Conservation (phyloP, 2,329 filamentous ascomycete genomes). For the Raffaelea ambrosiae region DNA sequence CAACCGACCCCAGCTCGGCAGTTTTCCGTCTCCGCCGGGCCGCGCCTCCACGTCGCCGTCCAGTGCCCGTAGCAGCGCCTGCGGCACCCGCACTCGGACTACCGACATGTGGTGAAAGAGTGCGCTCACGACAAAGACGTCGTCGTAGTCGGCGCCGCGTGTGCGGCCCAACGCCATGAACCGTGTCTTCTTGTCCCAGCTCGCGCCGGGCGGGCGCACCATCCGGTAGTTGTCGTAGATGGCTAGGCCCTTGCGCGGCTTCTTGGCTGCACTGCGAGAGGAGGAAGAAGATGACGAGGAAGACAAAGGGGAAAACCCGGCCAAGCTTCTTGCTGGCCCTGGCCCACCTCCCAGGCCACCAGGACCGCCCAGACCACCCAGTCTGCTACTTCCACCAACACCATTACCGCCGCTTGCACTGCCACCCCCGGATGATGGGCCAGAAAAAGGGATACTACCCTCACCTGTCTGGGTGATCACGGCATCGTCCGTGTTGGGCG, state of each 20-base stretch:
- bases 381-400: neutral
- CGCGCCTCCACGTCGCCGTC: constrained; percentile 30
- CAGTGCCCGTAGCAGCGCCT: constrained; percentile 41
- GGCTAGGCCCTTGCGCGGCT: constrained; percentile 44
- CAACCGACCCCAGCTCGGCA: constrained; percentile 40
- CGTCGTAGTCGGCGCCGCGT: constrained; percentile 41
- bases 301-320: too few species aligned
- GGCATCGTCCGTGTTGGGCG: constrained; percentile 25
- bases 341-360: neutral
- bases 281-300: neutral
- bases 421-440: constrained; percentile 1
- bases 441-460: neutral
- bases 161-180: constrained; percentile 49
- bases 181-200: constrained; percentile 52
- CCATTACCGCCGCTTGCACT: neutral
- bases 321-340: too few species aligned
- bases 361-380: neutral
- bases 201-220: constrained; percentile 46
- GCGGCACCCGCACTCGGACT: constrained; percentile 50
- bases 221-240: constrained; percentile 58
- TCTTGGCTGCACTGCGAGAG: constrained; percentile 28
- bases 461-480: constrained; percentile 32
- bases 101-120: constrained; percentile 55
- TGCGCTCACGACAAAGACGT: constrained; percentile 52
- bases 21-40: constrained; percentile 18